Percentiles rank a stretch among this genome's conserved stretches.
These are phyloP conservation scores for apple (Malus domestica) DNA, from an alignment of 306 rosid genomes.

Conservation along the genomic window ASM211411v1 NC_041797.1:7679001-7679500, in stretches of 20 bases:
- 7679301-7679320: neutral
- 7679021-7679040: constrained; percentile 60
- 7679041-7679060: constrained; percentile 79
- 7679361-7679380: neutral
- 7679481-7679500: neutral
- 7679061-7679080: constrained; percentile 95
- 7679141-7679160: constrained; percentile 16
- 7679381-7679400: neutral
- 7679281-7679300: neutral
- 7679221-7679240: neutral
- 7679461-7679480: neutral
- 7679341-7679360: neutral
- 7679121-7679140: constrained; percentile 99
- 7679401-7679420: neutral
- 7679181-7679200: neutral
- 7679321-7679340: neutral
- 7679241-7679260: neutral
- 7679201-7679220: neutral
- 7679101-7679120: constrained; percentile 85
- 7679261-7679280: neutral
- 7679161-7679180: neutral
- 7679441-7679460: neutral
- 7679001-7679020: neutral
- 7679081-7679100: constrained; percentile 90
- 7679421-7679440: neutral